These are phyloP conservation scores for Neurospora sp. DNA, from an alignment of 495 filamentous ascomycete genomes.

Conservation along the genomic window DNA sequence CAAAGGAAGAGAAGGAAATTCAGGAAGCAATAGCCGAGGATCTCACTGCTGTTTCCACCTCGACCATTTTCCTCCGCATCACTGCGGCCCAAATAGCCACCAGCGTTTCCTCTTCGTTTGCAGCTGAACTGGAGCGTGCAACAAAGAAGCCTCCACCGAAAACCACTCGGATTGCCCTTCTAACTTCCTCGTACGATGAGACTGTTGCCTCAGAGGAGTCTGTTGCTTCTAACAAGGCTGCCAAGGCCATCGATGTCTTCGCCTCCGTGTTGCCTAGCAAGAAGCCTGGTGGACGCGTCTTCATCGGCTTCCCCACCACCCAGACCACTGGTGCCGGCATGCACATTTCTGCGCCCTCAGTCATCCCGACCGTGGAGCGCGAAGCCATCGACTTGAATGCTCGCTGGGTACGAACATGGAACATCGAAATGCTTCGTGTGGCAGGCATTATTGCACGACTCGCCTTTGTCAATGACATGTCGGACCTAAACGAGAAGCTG, in stretches of 20 bases:
- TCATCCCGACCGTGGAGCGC: constrained; percentile 97
- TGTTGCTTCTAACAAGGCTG: constrained; percentile 28
- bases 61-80: constrained; percentile 77
- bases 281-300: constrained; percentile 67
- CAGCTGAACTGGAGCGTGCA: constrained; percentile 83
- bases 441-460: constrained; percentile 85
- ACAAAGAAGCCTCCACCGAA: constrained; percentile 96
- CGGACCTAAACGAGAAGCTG: constrained; percentile 52
- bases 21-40: constrained; percentile 55
- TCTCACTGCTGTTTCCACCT: constrained; percentile 51
- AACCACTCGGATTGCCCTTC: constrained; percentile 67
- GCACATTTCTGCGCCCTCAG: constrained; percentile 95
- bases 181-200: constrained; percentile 88
- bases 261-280: constrained; percentile 82
- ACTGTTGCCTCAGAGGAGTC: constrained; percentile 50
- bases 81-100: constrained; percentile 75
- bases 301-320: constrained; percentile 94
- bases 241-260: constrained; percentile 65
- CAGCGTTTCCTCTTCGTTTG: constrained; percentile 53
- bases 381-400: constrained; percentile 96
- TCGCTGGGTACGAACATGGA: constrained; percentile 87
- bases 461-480: constrained; percentile 79
- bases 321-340: constrained; percentile 92
- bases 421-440: constrained; percentile 84
- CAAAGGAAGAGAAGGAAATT: constrained; percentile 40